phyloP scores from a whole-genome alignment of 2,329 filamentous ascomycete species.

The Pestalotiopsis sp. region DNA sequence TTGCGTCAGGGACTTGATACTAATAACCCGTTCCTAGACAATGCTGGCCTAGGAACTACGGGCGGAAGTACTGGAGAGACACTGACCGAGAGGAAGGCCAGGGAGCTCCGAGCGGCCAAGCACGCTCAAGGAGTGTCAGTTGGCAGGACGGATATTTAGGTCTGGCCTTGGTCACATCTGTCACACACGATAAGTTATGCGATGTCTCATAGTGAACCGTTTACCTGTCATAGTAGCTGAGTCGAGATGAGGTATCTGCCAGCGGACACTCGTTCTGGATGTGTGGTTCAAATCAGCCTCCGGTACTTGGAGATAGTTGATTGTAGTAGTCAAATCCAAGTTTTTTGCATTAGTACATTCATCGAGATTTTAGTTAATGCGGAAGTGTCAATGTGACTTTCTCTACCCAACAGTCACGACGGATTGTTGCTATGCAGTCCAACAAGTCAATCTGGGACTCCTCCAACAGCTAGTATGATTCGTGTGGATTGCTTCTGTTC shows the following conservation, averaged over 20 bases:
- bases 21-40: neutral
- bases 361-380: neutral
- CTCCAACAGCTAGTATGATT: neutral
- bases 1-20: neutral
- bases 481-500: neutral
- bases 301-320: too few relatives aligned
- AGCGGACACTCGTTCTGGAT: too few relatives aligned
- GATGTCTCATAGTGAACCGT: neutral
- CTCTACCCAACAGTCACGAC: neutral
- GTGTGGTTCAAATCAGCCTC: too few relatives aligned
- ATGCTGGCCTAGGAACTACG: neutral
- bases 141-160: neutral
- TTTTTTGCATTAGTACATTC: neutral
- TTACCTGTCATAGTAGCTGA: neutral
- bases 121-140: neutral
- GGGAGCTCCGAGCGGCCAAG: neutral
- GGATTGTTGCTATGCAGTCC: neutral
- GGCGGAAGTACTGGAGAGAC: neutral
- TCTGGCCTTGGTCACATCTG: neutral
- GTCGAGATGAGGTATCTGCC: too few relatives aligned
- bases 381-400: neutral
- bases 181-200: neutral
- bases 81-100: neutral
- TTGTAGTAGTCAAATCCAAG: too few relatives aligned
- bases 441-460: neutral